A percentile compares a stretch with the other conserved stretches of the same genome.
Evolutionary conservation across 305 asterid genomes (phyloP).

Genomic region (Fraxinus platypoda): DNA sequence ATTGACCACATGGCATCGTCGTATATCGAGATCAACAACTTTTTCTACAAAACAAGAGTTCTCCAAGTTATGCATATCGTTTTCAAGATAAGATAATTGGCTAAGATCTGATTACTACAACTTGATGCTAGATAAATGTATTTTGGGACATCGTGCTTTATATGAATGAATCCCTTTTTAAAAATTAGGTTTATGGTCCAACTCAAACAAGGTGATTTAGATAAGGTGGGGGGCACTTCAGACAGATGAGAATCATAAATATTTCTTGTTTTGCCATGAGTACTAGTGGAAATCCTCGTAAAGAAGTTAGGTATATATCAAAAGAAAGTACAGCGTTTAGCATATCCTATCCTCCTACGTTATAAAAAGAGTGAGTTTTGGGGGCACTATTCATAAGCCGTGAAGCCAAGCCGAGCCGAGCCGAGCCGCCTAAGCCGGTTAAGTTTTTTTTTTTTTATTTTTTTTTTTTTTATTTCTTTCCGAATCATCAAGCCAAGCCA

Average conservation of each 20-base stretch:
- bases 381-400: too few species aligned
- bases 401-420: too few species aligned
- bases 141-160: background rate
- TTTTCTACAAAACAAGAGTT: background rate
- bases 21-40: background rate
- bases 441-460: too few species aligned
- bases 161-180: background rate
- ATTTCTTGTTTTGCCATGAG: background rate
- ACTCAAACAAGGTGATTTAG: background rate
- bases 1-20: background rate
- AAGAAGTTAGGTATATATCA: background rate
- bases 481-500: too few species aligned
- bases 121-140: background rate
- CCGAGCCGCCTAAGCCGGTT: too few species aligned
- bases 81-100: background rate
- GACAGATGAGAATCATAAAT: background rate
- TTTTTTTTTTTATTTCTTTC: too few species aligned
- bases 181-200: background rate
- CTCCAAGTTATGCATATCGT: background rate
- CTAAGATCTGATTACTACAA: background rate
- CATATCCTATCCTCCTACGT: too few species aligned
- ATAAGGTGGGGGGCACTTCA: background rate
- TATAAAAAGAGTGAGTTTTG: too few species aligned
- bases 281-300: background rate
- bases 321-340: background rate